Evolutionary conservation across 2,329 filamentous ascomycete genomes (phyloP).

Genomic region (Samsoniella hepiali): DNA sequence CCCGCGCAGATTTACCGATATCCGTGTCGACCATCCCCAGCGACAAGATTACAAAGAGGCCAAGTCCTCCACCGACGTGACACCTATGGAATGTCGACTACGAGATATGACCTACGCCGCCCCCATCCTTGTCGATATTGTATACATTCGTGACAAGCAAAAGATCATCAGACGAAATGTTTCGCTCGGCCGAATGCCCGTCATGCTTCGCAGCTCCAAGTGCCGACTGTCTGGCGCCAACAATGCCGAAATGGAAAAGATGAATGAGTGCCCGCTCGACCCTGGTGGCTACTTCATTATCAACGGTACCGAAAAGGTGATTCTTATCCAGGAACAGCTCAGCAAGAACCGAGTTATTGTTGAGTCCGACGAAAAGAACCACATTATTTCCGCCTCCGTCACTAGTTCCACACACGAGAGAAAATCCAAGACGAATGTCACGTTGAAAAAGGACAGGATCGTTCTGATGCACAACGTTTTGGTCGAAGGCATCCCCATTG

Average conservation of each 20-base stretch:
- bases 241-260: constrained; percentile 81
- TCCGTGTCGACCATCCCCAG: constrained; percentile 78
- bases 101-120: constrained; percentile 98
- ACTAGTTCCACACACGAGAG: constrained; percentile 97
- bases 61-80: constrained; percentile 70
- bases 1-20: constrained; percentile 66
- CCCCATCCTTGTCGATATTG: constrained; percentile 88
- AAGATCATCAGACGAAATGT: constrained; percentile 72
- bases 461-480: constrained; percentile 90
- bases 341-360: constrained; percentile 99
- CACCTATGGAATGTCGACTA: constrained; percentile 92
- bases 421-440: constrained; percentile 96
- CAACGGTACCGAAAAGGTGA: constrained; percentile 96
- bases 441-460: constrained; percentile 89
- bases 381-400: constrained; percentile 89
- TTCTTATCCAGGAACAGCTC: constrained; percentile 94
- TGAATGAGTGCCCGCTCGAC: constrained; percentile 95
- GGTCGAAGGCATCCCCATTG: constrained; percentile 90
- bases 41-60: constrained; percentile 72
- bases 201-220: constrained; percentile 96
- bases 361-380: constrained; percentile 87
- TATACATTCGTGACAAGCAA: constrained; percentile 79
- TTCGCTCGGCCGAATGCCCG: constrained; percentile 83
- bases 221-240: constrained; percentile 81
- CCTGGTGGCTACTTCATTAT: constrained; percentile 98